Evolutionary conservation across 78 protist species (phyloP), one percentile per base, ranked within the genome.

Genomic region (Speleostelium caveatum): DNA sequence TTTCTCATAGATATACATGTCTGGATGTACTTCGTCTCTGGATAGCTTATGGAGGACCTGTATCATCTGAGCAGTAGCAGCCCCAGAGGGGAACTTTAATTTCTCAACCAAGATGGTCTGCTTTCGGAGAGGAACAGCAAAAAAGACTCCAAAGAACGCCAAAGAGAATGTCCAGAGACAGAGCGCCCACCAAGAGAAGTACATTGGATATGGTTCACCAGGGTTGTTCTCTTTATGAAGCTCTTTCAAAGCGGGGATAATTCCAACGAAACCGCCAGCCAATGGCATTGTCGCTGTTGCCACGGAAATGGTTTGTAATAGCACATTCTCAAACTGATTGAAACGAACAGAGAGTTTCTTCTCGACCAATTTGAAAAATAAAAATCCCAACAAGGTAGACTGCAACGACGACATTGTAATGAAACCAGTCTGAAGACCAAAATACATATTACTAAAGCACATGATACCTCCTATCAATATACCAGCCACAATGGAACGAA

Each of bases 61-160:
- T 14, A 93, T 95, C 87, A 69, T 66, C 66, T 90, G 91, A 3
- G 97, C 97, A 0, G 97, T 94, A 33, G 96, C 97, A 12, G 96
- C 80, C 4, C 97, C 97, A 0, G 97, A 96, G 16, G 97, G 97
- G 26, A 96, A 96, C 66, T 86, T 66, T 22, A 96, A 63, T 75
- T 96, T 95, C 75, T 96, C 97, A 5, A 92, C 90, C 7, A 94
- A 51, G 8, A 96, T 95, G 21, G 88, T 92, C 51, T 96, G 96
- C 22, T 73, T 79, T 12, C 97, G 55, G n/a, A 96, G 85, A 10
- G 97, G 97, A 32, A 96, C 97, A 2, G 97, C 96, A 65, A 96
- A 83, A 69, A 94, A 96, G 8, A 92, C 87, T 26, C 97, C 97
- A 92, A 96, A 94, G 41, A 80, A 93, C 3, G 93, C 92, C 72